Percentiles rank a stretch among this genome's conserved stretches.
phyloP scores from a whole-genome alignment of 2,329 filamentous ascomycete genomes.

The Sporothrix phasma region DNA sequence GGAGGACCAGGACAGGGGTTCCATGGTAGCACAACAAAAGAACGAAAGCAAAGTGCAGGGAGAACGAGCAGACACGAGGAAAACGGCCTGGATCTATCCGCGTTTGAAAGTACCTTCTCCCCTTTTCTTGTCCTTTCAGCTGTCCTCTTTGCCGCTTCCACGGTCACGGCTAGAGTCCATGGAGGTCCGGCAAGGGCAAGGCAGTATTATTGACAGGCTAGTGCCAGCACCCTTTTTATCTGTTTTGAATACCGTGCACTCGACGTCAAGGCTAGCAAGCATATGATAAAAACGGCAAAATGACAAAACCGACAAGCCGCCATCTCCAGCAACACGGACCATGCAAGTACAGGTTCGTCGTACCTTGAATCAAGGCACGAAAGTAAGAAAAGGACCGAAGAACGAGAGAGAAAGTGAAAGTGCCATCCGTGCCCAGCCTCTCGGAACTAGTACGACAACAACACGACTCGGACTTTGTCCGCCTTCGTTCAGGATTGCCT shows the following conservation, averaged over 20 bases:
- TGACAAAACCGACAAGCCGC: background rate
- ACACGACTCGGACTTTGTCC: background rate
- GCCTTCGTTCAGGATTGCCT: background rate
- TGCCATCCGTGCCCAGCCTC: background rate
- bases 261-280: background rate
- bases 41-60: background rate
- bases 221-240: background rate
- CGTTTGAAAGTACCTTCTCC: no score
- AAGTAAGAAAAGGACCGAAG: background rate
- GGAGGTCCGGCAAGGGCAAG: no score
- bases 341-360: background rate
- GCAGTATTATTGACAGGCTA: background rate
- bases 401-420: background rate
- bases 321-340: background rate
- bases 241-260: background rate
- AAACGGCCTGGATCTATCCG: background rate
- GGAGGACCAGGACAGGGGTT: background rate
- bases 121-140: background rate
- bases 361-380: background rate
- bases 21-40: background rate
- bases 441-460: background rate
- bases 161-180: background rate
- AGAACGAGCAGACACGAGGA: no score
- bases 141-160: background rate
- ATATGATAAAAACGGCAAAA: no score